A percentile compares a stretch with the other conserved stretches of the same genome.
These are phyloP conservation scores for Pleurotus salmoneostramineus DNA, from an alignment of 768 basidiomycete genomes.

Conservation along the genomic window DNA sequence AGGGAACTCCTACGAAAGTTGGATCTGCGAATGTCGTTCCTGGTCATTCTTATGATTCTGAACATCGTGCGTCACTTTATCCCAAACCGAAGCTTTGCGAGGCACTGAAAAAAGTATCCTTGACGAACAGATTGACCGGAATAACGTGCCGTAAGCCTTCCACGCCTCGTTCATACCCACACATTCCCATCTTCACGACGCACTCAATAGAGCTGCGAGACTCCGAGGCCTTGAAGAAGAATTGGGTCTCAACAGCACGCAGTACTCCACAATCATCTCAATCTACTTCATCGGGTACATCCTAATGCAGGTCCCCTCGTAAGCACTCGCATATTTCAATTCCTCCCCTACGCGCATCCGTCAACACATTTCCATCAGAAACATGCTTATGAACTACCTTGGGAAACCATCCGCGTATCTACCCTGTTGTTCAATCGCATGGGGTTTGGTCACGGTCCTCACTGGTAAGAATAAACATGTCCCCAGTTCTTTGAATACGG, in stretches of 20 bases:
- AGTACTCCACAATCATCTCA: conserved; percentile 47
- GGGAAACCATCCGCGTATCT: conserved; percentile 65
- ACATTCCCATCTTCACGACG: not conserved
- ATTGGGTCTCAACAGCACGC: conserved; percentile 39
- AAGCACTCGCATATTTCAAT: conserved; percentile 2
- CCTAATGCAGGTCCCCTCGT: conserved; percentile 28
- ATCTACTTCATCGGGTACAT: conserved; percentile 41
- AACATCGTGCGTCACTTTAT: conserved; percentile 16
- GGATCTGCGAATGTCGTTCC: conserved; percentile 45
- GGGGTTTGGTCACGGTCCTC: conserved; percentile 53
- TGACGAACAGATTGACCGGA: conserved; percentile 57
- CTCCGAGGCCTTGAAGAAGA: conserved; percentile 50
- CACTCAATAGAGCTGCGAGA: conserved; percentile 42
- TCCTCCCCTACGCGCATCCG: not conserved
- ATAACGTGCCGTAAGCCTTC: conserved; percentile 54
- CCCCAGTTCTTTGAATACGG: not conserved
- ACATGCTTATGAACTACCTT: conserved; percentile 63
- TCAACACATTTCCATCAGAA: conserved; percentile 33
- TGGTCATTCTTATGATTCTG: conserved; percentile 21
- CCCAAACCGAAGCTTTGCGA: no score
- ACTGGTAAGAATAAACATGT: conserved; percentile 32
- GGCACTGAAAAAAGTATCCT: not conserved
- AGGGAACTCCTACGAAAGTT: conserved; percentile 40
- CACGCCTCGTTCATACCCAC: not conserved
- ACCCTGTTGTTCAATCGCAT: conserved; percentile 57